These are phyloP conservation scores for Tetrapisispora pingtungensis DNA, from an alignment of 805 yeast species.

Conservation along the genomic window DNA sequence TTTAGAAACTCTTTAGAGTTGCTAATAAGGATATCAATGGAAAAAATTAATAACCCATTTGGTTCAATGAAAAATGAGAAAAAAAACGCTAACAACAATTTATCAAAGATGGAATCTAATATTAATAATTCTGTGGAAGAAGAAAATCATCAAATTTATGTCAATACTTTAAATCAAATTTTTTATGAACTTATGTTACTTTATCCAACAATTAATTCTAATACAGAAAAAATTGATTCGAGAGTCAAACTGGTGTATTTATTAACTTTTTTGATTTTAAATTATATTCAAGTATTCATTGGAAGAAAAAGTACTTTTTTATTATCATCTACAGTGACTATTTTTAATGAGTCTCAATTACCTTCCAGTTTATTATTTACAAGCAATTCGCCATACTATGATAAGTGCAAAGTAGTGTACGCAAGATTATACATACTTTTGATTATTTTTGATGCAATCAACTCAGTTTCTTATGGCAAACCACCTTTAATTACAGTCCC, in stretches of 20 bases:
- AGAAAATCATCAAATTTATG: background rate
- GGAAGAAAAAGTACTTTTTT: slow-evolving; percentile 55
- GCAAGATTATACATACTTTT: slow-evolving; percentile 40
- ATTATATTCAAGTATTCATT: slow-evolving; percentile 47
- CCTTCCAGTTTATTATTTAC: slow-evolving; percentile 27
- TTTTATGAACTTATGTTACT: slow-evolving; percentile 25
- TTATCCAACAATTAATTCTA: slow-evolving; percentile 25
- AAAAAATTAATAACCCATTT: slow-evolving; percentile 7
- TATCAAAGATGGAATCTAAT: slow-evolving; percentile 2
- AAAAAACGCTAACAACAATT: slow-evolving; percentile 2
- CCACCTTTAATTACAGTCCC: slow-evolving; percentile 29
- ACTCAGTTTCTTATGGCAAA: slow-evolving; percentile 42
- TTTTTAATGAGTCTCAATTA: slow-evolving; percentile 50
- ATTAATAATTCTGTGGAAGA: background rate
- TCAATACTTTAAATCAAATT: slow-evolving; percentile 19
- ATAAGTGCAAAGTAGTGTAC: slow-evolving; percentile 28
- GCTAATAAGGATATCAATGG: slow-evolving; percentile 21
- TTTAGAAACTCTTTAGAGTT: slow-evolving; percentile 28
- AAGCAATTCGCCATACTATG: background rate
- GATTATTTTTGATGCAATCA: slow-evolving; percentile 41
- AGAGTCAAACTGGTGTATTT: slow-evolving; percentile 29
- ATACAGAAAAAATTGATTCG: slow-evolving; percentile 21
- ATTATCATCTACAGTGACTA: slow-evolving; percentile 41
- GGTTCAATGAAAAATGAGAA: background rate
- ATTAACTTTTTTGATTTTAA: slow-evolving; percentile 35